Base-by-base conservation (phyloP, 2,329 filamentous ascomycete genomes). In the Xylariaceae sp. region DNA sequence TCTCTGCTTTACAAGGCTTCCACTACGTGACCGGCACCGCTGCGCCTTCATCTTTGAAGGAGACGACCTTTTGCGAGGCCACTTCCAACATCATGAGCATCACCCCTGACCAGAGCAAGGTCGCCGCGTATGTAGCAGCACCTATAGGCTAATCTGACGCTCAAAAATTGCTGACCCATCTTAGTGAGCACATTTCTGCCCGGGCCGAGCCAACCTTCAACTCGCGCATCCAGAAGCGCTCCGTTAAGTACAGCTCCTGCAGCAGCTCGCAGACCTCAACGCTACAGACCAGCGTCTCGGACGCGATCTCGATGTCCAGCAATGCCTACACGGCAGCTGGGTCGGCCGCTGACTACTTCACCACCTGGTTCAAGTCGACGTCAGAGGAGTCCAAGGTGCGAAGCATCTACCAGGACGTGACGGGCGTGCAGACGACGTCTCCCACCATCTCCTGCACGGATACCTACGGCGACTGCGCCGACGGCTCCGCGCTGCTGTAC, bases 1-100 rank as follows among this genome's bases (percentile, higher is more conserved):
- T 61, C 47, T 47, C 53, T 50, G 57, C 57, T 40, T n/a, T 59
- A 3, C 59, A 61, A 45, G 57, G 57, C 13, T 61, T 61, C 49
- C 57, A 59, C 45, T 61, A 55, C 35, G 59, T 61, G n/a, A 46
- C 37, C 3, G 59, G 59, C 36, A 55, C 29, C 43, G 27, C 39
- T 24, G 59, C 59, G 13, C 59, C 59, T 16, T 55, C 50, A 6
- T 42, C 53, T 8, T 29, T 61, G 50, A 49, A 49, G 39, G 53
- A 57, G 20, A 57, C 57, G 2, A 27, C 33, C 41, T 61, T 48
- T 37, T 59, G 59, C 49, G 41, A 57, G 36, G 51, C 43, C 4
- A 55, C 47, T 21, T 61, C 59, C 15, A 61, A 59, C 39, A 21
- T 50, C 3, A 13, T 59, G 43, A 47, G 24, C 11, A 61, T 61